Conservation (phyloP, 345 rosid species). For the Ceriops zippeliana region DNA sequence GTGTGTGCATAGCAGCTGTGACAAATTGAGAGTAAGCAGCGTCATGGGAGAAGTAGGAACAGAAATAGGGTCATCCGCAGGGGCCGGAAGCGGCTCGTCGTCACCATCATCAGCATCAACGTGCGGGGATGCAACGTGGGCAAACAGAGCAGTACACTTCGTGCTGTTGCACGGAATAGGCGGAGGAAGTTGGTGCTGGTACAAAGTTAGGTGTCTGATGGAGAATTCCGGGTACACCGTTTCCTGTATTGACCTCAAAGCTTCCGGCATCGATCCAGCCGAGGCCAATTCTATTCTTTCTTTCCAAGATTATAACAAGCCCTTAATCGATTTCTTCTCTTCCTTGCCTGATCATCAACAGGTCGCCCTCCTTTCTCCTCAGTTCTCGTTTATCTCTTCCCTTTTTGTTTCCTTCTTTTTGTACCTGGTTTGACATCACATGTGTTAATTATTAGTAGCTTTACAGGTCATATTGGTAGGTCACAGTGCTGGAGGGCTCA, state of each 20-base stretch:
- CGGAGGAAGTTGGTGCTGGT: conserved; percentile 97
- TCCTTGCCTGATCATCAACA: conserved; percentile 51
- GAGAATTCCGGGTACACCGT: conserved; percentile 74
- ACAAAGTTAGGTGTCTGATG: conserved; percentile 65
- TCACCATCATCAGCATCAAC: too few species aligned
- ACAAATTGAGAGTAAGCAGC: too few species aligned
- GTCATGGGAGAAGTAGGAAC: too few species aligned
- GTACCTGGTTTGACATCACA: too few species aligned
- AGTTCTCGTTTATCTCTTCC: background rate
- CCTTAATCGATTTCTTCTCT: conserved; percentile 62
- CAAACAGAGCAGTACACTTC: conserved; percentile 39
- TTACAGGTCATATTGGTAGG: conserved; percentile 80
- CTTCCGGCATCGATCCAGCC: conserved; percentile 56
- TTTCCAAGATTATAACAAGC: conserved; percentile 70
- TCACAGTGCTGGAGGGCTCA: conserved; percentile 92
- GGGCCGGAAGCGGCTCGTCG: too few species aligned
- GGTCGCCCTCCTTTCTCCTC: conserved; percentile 27
- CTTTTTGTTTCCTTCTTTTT: too few species aligned
- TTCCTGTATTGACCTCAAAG: conserved; percentile 75
- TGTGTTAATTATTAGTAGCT: background rate
- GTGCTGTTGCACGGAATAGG: conserved; percentile 78
- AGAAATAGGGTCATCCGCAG: too few species aligned
- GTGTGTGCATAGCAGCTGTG: too few species aligned
- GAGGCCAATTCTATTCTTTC: conserved; percentile 45
- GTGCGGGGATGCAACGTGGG: background rate